These are phyloP conservation scores for Cerioporus squamosus DNA, from an alignment of 1,284 basidiomycete genomes.

Conservation along the genomic window DNA sequence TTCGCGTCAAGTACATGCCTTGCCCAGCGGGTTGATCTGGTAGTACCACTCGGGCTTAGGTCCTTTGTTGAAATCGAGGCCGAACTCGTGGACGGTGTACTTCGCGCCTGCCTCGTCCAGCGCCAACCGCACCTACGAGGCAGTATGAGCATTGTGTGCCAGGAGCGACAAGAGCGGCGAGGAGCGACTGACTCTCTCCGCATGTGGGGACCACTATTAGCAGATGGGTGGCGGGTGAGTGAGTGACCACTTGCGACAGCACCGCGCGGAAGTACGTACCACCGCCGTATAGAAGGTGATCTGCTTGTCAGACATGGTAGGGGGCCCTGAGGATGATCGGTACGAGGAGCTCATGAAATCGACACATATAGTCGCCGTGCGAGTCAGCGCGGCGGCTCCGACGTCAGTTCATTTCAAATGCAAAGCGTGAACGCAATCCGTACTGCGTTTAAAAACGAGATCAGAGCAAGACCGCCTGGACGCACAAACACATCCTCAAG, in stretches of 20 bases:
- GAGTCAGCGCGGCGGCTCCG: no score
- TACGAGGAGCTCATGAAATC: no score
- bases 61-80: constrained; percentile 22
- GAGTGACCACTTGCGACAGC: not conserved
- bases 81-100: constrained; percentile 24
- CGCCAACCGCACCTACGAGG: constrained; percentile 9
- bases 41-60: constrained; percentile 43
- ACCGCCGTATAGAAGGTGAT: constrained; percentile 26
- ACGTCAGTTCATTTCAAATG: no score
- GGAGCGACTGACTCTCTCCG: constrained; percentile 8
- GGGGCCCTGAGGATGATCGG: not conserved
- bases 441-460: no score
- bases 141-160: not conserved
- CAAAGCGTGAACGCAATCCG: no score
- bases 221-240: not conserved
- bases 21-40: constrained; percentile 41
- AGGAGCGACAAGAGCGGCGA: not conserved
- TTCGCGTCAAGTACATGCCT: constrained; percentile 26
- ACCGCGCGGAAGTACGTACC: constrained; percentile 2
- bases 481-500: no score
- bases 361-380: no score
- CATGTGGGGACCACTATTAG: constrained; percentile 15
- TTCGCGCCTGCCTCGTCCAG: constrained; percentile 24
- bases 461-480: no score
- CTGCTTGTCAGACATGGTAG: not conserved